Evolutionary conservation across 164 flowering plant genomes (phyloP).

Genomic region (Stephania japonica): DNA sequence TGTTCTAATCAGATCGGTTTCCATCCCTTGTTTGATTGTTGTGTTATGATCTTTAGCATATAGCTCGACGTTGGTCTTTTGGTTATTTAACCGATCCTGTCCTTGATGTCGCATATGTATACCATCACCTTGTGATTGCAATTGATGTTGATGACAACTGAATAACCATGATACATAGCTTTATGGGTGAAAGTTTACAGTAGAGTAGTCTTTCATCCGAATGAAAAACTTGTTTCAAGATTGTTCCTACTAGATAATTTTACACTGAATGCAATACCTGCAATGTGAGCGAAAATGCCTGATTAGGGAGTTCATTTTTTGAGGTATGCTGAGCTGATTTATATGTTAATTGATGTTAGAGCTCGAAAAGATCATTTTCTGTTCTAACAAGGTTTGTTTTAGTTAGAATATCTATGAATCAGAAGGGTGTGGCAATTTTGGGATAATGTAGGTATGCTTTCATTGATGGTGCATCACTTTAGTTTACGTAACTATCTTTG

Average conservation of each 20-base stretch:
- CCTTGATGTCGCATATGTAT: too few relatives aligned
- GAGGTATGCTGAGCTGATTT: background rate
- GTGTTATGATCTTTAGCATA: too few relatives aligned
- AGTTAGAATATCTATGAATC: background rate
- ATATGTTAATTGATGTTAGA: background rate
- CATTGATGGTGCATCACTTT: background rate
- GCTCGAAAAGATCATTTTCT: background rate
- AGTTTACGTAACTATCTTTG: background rate
- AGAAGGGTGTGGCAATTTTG: background rate
- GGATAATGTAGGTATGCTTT: background rate
- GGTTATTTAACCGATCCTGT: too few relatives aligned
- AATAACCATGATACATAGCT: too few relatives aligned
- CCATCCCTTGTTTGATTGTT: background rate
- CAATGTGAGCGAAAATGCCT: background rate
- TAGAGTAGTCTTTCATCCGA: too few relatives aligned
- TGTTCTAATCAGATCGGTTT: constrained; percentile 14
- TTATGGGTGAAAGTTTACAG: background rate
- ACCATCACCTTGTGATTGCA: too few relatives aligned
- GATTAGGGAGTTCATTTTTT: background rate
- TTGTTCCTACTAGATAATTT: background rate
- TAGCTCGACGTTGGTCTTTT: too few relatives aligned
- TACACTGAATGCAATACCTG: background rate
- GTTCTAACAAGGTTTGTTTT: background rate
- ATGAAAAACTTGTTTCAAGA: too few relatives aligned
- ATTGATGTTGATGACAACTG: too few relatives aligned